Evolutionary conservation across 2,329 filamentous ascomycete genomes (phyloP), one percentile per base, ranked within the genome.

Genomic region (Monosporascus sp.): DNA sequence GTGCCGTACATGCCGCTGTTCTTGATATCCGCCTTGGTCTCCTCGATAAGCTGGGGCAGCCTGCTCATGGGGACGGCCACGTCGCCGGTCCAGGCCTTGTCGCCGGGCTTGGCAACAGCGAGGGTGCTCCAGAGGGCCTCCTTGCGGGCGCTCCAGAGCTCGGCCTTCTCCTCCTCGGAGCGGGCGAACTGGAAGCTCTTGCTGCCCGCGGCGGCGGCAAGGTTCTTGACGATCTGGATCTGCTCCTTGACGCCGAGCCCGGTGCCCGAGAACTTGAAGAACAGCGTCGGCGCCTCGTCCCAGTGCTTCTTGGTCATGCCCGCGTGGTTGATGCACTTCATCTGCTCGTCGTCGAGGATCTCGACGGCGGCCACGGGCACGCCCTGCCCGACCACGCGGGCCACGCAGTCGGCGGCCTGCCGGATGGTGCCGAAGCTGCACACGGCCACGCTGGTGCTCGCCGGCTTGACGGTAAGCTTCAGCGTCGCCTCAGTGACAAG

Each of bases 121-220:
- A 90, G 86, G 53, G 88, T 86, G 64, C 84, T 88, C 90, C 90
- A 94, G 38, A 95, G 77, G 1, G 89, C 88, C 71, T 92, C 88
- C 72, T 95, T 95, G 45, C 90, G 76, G 22, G 90, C 90, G 62
- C 84, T 87, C 90, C 90, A 95, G 31, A 95, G 77, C 71, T 92
- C 88, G 7, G 80, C 76, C 69, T 86, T 85, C 74, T 96, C 91
- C 27, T 84, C 77, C 54, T 81, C 73, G 64, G 70, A 85, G 64
- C 75, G 81, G 3, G 91, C 91, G 69, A 94, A 94, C 66, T 92
- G 87, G 65, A 95, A 93, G 7, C 80, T 81, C 65, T 84, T 81
- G 66, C 82, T 83, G 38, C 86, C 85, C 1, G 83, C 69, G 49
- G 73, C 65, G 48, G 58, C 57, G 22, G 68, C 66, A 48, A 70